phyloP scores from a whole-genome alignment of 2,329 filamentous ascomycete species.

The Hymenoscyphus fructigenus region DNA sequence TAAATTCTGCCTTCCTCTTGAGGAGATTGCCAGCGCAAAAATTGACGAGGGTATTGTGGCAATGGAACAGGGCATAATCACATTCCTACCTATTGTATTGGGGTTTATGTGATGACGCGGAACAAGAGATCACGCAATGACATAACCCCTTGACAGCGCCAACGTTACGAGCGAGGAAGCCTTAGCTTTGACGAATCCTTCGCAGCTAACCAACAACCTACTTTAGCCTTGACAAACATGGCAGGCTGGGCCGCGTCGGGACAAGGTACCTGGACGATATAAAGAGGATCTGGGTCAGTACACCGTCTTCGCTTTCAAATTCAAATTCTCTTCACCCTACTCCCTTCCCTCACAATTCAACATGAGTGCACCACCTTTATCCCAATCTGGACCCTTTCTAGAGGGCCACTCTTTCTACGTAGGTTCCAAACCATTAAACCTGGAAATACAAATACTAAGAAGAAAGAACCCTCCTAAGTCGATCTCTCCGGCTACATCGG shows the following conservation, averaged over 20 bases:
- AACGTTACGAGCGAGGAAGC: not conserved
- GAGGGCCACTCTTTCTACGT: not conserved
- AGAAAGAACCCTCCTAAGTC: constrained; percentile 2
- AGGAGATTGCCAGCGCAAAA: not conserved
- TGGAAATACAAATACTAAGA: constrained; percentile 1
- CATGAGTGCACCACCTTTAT: not conserved
- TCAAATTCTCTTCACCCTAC: not conserved
- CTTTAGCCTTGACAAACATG: constrained; percentile 2
- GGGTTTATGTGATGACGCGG: not conserved
- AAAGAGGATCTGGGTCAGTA: not conserved
- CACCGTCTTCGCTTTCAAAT: not conserved
- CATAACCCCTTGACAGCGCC: not conserved
- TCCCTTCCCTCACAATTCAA: not conserved
- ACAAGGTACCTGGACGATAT: not conserved
- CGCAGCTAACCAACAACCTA: not conserved
- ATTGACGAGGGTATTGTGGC: not conserved
- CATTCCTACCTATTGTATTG: not conserved
- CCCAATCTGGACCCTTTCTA: not conserved
- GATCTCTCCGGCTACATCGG: not conserved
- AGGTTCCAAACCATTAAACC: not conserved
- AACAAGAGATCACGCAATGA: not conserved
- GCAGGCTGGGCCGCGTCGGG: not conserved
- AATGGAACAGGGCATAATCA: not conserved
- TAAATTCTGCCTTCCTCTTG: not conserved
- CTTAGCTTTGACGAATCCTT: not conserved